Conservation (phyloP, 1,284 basidiomycete genomes). For the Bondarzewia mesenterica region DNA sequence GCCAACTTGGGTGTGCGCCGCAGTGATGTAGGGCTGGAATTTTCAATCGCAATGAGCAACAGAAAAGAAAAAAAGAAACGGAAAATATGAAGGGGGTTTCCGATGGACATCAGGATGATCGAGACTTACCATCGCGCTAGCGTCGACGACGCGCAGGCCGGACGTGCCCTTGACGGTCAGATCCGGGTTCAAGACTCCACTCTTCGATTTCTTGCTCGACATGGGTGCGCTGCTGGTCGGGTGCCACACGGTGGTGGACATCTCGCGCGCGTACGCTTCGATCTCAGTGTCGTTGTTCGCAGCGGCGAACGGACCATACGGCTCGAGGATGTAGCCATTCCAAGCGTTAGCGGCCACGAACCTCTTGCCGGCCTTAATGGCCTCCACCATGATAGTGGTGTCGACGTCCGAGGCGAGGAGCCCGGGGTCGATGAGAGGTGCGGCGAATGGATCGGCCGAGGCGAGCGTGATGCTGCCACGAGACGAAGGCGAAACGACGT, state of each 20-base stretch:
- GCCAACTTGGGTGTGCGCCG: conserved; percentile 24
- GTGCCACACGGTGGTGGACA: conserved; percentile 6
- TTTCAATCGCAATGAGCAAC: no score
- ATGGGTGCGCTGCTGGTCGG: neutral
- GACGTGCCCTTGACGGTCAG: conserved; percentile 41
- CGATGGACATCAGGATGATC: no score
- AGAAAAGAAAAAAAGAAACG: no score
- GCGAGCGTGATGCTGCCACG: conserved; percentile 18
- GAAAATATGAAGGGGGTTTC: no score
- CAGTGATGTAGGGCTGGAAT: conserved; percentile 7
- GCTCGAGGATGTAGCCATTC: conserved; percentile 12
- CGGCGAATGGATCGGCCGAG: conserved; percentile 15
- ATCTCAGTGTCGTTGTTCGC: conserved; percentile 13
- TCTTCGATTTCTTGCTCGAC: neutral
- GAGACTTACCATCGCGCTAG: conserved; percentile 15
- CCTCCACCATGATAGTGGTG: conserved; percentile 9
- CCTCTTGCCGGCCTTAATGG: conserved; percentile 6
- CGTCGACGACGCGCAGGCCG: conserved; percentile 22
- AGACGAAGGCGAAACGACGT: conserved; percentile 16
- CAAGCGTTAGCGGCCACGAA: conserved; percentile 14
- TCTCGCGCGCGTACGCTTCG: conserved; percentile 10
- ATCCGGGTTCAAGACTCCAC: conserved; percentile 35
- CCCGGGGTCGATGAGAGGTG: conserved; percentile 16
- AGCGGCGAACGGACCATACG: conserved; percentile 6
- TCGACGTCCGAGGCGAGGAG: conserved; percentile 15